Evolutionary conservation across 441 rosid species (phyloP).

Genomic region (Omphalea diandra): DNA sequence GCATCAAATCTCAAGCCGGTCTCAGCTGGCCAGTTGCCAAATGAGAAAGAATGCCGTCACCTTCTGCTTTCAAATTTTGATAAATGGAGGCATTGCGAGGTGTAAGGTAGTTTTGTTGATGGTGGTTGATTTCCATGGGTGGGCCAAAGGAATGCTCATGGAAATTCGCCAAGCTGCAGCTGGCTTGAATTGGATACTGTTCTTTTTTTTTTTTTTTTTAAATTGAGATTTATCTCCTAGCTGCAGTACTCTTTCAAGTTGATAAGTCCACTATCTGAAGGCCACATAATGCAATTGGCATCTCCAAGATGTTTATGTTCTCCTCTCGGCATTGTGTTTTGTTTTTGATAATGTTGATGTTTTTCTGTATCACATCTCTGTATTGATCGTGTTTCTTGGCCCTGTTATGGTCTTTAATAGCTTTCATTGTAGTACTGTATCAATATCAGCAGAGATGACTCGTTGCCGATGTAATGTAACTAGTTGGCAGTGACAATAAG

Average conservation of each 20-base stretch:
- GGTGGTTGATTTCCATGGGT: conserved; percentile 14
- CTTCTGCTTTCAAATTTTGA: conserved; percentile 14
- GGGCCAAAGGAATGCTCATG: conserved; percentile 15
- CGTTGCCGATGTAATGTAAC: neutral
- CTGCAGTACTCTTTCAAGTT: neutral
- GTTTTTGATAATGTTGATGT: neutral
- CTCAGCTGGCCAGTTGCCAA: neutral
- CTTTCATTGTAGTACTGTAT: neutral
- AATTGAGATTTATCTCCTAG: conserved; percentile 6
- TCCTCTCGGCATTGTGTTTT: too few relatives aligned
- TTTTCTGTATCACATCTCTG: neutral
- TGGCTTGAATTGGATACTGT: conserved; percentile 3
- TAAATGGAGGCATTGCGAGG: neutral
- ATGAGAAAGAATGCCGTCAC: conserved; percentile 3
- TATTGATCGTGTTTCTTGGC: neutral
- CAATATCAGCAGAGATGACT: neutral
- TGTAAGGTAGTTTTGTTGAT: neutral
- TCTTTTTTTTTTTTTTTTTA: too few relatives aligned
- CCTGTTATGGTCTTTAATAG: neutral
- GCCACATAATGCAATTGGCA: neutral
- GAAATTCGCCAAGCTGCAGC: conserved; percentile 14
- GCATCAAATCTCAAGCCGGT: conserved; percentile 1
- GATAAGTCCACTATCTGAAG: neutral
- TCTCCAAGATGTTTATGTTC: neutral
- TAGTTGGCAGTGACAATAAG: neutral